Evolutionary conservation across 2,329 filamentous ascomycete species (phyloP).

Genomic region (Trichoderma koningii): DNA sequence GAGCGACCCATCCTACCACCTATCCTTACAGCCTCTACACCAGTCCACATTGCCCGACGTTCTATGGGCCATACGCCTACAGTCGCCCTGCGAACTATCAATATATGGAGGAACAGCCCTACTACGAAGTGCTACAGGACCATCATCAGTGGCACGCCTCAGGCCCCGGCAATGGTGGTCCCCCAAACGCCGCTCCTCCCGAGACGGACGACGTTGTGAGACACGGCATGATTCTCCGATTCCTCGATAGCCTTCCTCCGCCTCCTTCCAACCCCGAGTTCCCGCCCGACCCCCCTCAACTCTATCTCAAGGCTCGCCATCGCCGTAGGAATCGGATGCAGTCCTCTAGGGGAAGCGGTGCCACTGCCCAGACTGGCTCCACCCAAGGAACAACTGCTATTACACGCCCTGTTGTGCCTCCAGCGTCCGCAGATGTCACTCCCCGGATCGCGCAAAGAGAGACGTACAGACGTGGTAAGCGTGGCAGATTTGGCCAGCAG

Average conservation of each 20-base stretch:
- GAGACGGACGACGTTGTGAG: background rate
- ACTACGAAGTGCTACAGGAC: background rate
- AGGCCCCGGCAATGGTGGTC: background rate
- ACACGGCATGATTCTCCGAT: constrained; percentile 2
- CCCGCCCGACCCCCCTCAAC: background rate
- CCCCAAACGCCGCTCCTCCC: background rate
- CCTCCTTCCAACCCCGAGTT: background rate
- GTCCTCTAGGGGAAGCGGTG: background rate
- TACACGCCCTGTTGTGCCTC: background rate
- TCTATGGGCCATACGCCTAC: background rate
- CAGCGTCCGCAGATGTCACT: background rate
- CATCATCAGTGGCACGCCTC: background rate
- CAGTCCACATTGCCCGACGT: background rate
- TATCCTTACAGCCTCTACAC: background rate
- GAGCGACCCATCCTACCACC: too few relatives aligned
- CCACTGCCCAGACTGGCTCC: background rate
- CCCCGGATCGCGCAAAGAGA: background rate
- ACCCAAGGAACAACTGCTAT: background rate
- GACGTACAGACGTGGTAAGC: background rate
- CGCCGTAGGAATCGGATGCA: background rate
- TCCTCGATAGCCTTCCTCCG: background rate
- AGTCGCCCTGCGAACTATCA: background rate
- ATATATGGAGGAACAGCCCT: background rate
- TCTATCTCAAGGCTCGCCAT: background rate
- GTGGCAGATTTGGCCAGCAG: background rate